Conservation (phyloP, 805 yeast species). For the Starmerella lactis-condensi region DNA sequence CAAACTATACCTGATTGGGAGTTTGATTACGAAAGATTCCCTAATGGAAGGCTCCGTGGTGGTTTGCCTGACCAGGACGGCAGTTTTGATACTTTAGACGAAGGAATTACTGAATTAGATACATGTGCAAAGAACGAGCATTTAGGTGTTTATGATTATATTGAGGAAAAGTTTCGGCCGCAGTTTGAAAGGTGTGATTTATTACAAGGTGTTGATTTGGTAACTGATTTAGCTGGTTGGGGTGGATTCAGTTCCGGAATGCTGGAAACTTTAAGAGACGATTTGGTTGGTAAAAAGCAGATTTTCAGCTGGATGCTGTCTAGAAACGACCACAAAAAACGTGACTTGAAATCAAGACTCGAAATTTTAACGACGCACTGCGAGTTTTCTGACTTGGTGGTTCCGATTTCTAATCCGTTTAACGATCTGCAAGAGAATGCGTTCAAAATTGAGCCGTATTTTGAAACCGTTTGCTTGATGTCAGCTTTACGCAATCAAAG, state of each 20-base stretch:
- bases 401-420: constrained; percentile 11
- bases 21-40: constrained; percentile 20
- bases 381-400: constrained; percentile 13
- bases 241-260: constrained; percentile 44
- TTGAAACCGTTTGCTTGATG: constrained; percentile 30
- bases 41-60: constrained; percentile 23
- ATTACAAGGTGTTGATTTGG: constrained; percentile 49
- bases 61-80: constrained; percentile 1
- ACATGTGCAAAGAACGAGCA: constrained; percentile 20
- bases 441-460: constrained; percentile 13
- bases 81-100: constrained; percentile 33
- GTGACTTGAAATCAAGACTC: constrained; percentile 11
- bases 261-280: constrained; percentile 6
- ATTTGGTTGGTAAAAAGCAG: no score
- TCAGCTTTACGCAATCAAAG: constrained; percentile 23
- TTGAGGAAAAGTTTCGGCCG: constrained; percentile 42
- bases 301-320: constrained; percentile 13
- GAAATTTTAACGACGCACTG: constrained; percentile 8
- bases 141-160: constrained; percentile 25
- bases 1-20: constrained; percentile 43
- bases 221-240: constrained; percentile 64
- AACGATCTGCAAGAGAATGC: constrained; percentile 6
- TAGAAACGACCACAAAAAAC: no score
- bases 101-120: constrained; percentile 39
- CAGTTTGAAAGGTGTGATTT: constrained; percentile 59